phyloP scores from a whole-genome alignment of 495 filamentous ascomycete species.

The Penicillium pulvis region DNA sequence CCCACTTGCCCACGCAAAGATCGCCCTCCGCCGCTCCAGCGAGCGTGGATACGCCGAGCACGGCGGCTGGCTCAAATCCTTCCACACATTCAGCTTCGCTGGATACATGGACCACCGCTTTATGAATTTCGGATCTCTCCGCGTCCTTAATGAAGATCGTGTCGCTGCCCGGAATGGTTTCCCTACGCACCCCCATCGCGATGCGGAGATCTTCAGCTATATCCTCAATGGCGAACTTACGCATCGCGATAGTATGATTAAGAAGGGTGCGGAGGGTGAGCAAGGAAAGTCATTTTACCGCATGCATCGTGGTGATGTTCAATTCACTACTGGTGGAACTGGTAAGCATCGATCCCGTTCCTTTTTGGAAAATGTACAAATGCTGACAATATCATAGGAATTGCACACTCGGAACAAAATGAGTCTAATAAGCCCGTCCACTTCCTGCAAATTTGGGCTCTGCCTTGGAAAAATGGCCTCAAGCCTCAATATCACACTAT shows the following conservation, averaged over 20 bases:
- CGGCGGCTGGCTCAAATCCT: slow-evolving; percentile 82
- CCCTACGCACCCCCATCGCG: slow-evolving; percentile 76
- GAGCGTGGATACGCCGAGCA: slow-evolving; percentile 73
- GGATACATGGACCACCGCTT: slow-evolving; percentile 67
- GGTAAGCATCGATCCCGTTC: slow-evolving; percentile 34
- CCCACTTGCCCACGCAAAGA: slow-evolving; percentile 61
- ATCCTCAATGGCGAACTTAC: slow-evolving; percentile 78
- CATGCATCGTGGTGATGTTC: slow-evolving; percentile 76
- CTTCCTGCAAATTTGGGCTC: slow-evolving; percentile 81
- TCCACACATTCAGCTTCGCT: slow-evolving; percentile 82
- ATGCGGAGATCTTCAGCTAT: slow-evolving; percentile 85
- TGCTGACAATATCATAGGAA: slow-evolving; percentile 46
- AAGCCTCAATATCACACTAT: slow-evolving; percentile 70
- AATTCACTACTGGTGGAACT: slow-evolving; percentile 79
- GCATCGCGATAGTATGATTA: slow-evolving; percentile 75
- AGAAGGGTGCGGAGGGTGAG: slow-evolving; percentile 55
- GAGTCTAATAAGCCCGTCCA: slow-evolving; percentile 66
- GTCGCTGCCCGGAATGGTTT: slow-evolving; percentile 69
- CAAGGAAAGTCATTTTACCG: slow-evolving; percentile 62
- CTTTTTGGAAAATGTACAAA: neutral
- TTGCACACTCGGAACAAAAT: slow-evolving; percentile 77
- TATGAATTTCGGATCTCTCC: slow-evolving; percentile 66
- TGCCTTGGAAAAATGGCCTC: slow-evolving; percentile 69
- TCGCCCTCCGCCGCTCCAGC: slow-evolving; percentile 60
- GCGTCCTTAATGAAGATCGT: slow-evolving; percentile 83